These are phyloP conservation scores for Cryphonectria naterciae DNA, from an alignment of 2,329 filamentous ascomycete genomes.

Conservation along the genomic window DNA sequence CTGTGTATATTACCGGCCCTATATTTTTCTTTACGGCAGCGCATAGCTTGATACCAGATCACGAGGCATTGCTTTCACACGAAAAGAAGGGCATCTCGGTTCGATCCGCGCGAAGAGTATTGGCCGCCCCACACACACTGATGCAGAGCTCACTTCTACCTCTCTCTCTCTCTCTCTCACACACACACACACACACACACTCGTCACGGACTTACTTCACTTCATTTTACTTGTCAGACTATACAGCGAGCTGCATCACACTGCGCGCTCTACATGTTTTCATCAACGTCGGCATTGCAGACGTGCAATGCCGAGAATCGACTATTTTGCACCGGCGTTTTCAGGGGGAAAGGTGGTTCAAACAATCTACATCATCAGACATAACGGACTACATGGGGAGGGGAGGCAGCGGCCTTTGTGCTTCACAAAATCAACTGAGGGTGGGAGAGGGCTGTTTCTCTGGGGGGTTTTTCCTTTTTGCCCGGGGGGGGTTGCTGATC, in stretches of 20 bases:
- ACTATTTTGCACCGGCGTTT: conserved; percentile 20
- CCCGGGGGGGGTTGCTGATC: neutral
- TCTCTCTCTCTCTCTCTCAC: neutral
- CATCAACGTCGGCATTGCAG: neutral
- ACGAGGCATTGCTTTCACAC: neutral
- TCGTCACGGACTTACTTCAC: neutral
- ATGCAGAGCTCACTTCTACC: neutral
- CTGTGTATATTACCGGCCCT: neutral
- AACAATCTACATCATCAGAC: neutral
- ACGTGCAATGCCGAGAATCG: neutral
- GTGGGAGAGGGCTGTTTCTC: neutral
- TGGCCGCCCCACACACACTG: neutral
- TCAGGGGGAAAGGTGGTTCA: neutral
- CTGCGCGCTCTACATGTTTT: neutral
- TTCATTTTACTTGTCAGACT: neutral
- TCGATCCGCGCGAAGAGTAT: neutral
- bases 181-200: neutral
- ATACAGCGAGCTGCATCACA: neutral
- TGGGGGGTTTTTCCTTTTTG: neutral
- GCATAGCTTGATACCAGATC: neutral
- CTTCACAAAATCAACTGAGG: neutral
- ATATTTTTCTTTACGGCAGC: neutral
- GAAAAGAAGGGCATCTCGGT: neutral
- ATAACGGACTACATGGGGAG: conserved; percentile 8
- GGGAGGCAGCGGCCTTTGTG: neutral